Percentiles rank a stretch among this genome's conserved stretches.
Evolutionary conservation across 306 rosid species (phyloP).

Genomic region (Quercus agrifolia): DNA sequence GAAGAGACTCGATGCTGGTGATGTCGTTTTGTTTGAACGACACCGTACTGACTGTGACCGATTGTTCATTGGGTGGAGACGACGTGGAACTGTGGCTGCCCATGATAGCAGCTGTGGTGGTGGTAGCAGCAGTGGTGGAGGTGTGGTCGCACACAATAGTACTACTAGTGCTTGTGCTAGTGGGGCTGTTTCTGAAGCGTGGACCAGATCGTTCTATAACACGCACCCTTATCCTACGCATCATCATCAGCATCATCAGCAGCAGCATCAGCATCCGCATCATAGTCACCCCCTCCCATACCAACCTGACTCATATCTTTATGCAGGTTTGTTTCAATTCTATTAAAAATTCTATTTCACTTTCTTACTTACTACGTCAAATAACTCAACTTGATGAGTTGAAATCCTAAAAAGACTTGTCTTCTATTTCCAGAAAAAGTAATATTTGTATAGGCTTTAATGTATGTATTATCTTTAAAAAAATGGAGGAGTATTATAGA

Average conservation of each 20-base stretch:
- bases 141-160: not conserved
- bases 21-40: conserved; percentile 70
- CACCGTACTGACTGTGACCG: conserved; percentile 52
- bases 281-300: conserved; percentile 34
- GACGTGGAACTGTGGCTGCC: conserved; percentile 5
- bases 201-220: conserved; percentile 66
- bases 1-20: conserved; percentile 89
- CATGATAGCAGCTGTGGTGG: conserved; percentile 22
- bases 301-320: conserved; percentile 57
- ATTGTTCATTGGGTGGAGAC: conserved; percentile 69
- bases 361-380: too few species aligned
- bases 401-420: too few species aligned
- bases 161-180: not conserved
- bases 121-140: not conserved
- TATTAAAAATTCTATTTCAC: not conserved
- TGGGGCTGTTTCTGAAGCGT: conserved; percentile 33
- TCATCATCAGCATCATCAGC: conserved; percentile 29
- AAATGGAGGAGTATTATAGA: not conserved
- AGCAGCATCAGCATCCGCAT: conserved; percentile 33
- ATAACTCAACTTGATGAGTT: too few species aligned
- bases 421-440: too few species aligned
- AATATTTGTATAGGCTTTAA: too few species aligned
- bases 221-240: conserved; percentile 89
- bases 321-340: conserved; percentile 45
- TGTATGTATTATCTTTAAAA: not conserved